Percentiles rank a stretch among this genome's conserved stretches.
These are phyloP conservation scores for Salpingoeca rosetta DNA, from an alignment of 78 protist genomes.

Conservation along the genomic window DNA sequence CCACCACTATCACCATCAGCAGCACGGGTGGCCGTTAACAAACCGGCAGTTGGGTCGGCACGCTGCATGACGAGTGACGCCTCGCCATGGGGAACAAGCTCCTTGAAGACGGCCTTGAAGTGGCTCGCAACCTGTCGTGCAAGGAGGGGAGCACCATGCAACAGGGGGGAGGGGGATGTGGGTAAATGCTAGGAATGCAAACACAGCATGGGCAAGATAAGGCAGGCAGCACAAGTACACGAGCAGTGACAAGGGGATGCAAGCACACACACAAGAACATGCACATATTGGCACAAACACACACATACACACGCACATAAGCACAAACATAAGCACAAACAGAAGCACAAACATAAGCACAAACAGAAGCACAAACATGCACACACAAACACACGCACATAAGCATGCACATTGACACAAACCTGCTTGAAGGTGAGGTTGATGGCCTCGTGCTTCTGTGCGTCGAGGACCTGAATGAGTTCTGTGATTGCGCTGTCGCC, in stretches of 20 bases:
- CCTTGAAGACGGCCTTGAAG: constrained; percentile 69
- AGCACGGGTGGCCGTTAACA: no score
- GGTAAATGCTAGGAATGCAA: neutral
- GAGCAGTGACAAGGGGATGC: neutral
- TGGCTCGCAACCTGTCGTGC: constrained; percentile 43
- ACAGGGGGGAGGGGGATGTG: neutral
- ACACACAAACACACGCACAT: no score
- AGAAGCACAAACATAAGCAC: no score
- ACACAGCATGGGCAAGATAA: neutral
- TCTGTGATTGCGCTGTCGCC: constrained; percentile 42
- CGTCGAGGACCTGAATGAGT: constrained; percentile 70
- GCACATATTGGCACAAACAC: no score
- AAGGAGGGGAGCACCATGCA: neutral
- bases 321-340: no score
- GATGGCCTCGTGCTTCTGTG: constrained; percentile 86
- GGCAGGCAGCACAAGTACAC: neutral
- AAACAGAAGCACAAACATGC: no score
- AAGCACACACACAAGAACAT: neutral
- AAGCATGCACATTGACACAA: no score
- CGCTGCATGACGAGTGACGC: constrained; percentile 63
- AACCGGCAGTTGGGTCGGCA: neutral
- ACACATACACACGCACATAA: no score
- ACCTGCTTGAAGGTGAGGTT: constrained; percentile 72
- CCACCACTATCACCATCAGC: no score
- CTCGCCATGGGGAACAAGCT: constrained; percentile 76